Conservation (phyloP, 2,329 filamentous ascomycete genomes). For the Clarireedia homoeocarpa region DNA sequence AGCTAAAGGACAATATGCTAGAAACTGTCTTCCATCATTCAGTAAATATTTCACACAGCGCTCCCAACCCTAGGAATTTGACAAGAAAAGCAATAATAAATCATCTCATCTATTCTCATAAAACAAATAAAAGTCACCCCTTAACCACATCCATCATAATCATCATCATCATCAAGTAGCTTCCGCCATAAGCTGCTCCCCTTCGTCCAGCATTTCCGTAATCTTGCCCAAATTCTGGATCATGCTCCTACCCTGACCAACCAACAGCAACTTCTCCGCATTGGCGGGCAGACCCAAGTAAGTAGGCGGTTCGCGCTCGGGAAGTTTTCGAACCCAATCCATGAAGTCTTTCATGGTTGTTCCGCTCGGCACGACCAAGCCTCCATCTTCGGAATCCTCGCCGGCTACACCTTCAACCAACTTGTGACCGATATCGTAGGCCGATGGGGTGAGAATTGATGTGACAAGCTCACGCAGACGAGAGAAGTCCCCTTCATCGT, state of each 20-base stretch:
- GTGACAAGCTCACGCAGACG: conserved; percentile 67
- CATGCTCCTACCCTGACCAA: conserved; percentile 79
- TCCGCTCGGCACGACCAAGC: conserved; percentile 67
- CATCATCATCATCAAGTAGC: conserved; percentile 20
- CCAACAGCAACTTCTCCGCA: conserved; percentile 88
- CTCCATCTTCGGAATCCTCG: conserved; percentile 42
- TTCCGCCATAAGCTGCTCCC: conserved; percentile 80
- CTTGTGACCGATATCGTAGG: conserved; percentile 88
- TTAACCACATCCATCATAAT: neutral
- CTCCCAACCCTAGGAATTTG: neutral
- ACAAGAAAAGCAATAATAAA: neutral
- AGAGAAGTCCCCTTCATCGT: conserved; percentile 77
- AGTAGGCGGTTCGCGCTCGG: conserved; percentile 91
- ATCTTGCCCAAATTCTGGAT: conserved; percentile 79
- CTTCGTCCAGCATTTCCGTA: conserved; percentile 83
- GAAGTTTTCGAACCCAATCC: conserved; percentile 83
- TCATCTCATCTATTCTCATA: neutral
- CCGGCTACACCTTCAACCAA: conserved; percentile 58
- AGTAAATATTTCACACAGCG: neutral
- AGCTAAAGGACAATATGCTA: neutral
- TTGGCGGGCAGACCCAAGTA: conserved; percentile 92
- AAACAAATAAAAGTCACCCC: neutral
- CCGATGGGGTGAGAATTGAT: conserved; percentile 72
- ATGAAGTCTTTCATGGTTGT: conserved; percentile 82
- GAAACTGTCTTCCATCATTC: too few species aligned